Evolutionary conservation across 2,329 filamentous ascomycete genomes (phyloP).

Genomic region (Ceratocystis cubensis): DNA sequence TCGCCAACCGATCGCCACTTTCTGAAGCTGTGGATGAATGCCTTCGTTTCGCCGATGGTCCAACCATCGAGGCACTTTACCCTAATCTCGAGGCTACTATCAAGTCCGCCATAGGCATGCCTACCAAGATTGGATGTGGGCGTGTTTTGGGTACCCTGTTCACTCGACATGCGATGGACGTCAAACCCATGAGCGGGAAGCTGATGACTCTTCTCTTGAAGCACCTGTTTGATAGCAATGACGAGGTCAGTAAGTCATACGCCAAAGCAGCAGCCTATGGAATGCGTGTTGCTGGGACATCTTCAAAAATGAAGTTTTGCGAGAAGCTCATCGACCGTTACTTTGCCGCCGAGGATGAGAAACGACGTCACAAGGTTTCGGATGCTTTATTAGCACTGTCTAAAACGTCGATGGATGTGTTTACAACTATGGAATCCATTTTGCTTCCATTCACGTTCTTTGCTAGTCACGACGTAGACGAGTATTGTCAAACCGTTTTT

Average conservation of each 20-base stretch:
- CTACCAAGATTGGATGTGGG: constrained; percentile 84
- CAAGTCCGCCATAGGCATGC: constrained; percentile 77
- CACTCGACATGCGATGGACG: constrained; percentile 62
- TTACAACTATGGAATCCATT: constrained; percentile 59
- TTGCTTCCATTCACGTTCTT: constrained; percentile 82
- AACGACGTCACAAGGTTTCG: constrained; percentile 59
- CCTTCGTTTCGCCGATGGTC: constrained; percentile 68
- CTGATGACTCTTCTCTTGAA: constrained; percentile 71
- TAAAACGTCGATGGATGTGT: constrained; percentile 80
- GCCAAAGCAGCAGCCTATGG: constrained; percentile 79
- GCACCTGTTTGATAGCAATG: constrained; percentile 78
- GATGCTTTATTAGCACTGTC: constrained; percentile 75
- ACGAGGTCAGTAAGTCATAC: constrained; percentile 83
- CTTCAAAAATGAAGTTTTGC: constrained; percentile 40
- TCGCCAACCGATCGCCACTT: constrained; percentile 74
- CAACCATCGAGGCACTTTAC: constrained; percentile 62
- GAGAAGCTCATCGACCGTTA: constrained; percentile 55
- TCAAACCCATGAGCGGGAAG: constrained; percentile 59
- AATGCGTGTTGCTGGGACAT: constrained; percentile 45
- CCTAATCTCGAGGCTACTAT: constrained; percentile 64
- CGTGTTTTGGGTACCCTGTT: constrained; percentile 74
- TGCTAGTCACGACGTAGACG: constrained; percentile 71
- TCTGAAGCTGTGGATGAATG: constrained; percentile 86
- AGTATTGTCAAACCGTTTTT: constrained; percentile 68
- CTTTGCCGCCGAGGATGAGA: constrained; percentile 67